Evolutionary conservation across 805 yeast genomes (phyloP).

Genomic region (Candida sphagnicola): DNA sequence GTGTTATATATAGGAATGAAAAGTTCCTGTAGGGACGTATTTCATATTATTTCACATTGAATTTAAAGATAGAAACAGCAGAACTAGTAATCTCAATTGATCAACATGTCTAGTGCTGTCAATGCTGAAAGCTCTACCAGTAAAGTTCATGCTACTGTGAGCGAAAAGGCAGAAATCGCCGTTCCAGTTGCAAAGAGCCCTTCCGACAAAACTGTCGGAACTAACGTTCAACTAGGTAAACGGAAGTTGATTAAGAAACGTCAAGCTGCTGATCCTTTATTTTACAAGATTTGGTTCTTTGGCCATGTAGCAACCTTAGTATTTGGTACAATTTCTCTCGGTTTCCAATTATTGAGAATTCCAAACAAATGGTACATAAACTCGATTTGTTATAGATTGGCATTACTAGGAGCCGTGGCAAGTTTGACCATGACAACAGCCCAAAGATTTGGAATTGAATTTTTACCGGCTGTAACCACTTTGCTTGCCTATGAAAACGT

Average conservation of each 20-base stretch:
- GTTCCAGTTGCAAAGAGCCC: background rate
- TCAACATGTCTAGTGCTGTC: background rate
- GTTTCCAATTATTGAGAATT: conserved; percentile 37
- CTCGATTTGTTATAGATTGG: conserved; percentile 48
- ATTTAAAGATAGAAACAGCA: too few relatives aligned
- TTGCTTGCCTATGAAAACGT: conserved; percentile 72
- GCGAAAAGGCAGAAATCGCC: background rate
- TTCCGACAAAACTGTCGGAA: conserved; percentile 7
- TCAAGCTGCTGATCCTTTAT: conserved; percentile 31
- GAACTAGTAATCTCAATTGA: too few relatives aligned
- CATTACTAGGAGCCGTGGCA: conserved; percentile 52
- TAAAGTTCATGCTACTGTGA: background rate
- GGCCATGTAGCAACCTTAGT: conserved; percentile 49
- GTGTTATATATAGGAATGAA: too few relatives aligned
- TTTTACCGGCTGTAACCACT: conserved; percentile 57
- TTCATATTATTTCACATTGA: too few relatives aligned
- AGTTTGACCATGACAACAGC: conserved; percentile 52
- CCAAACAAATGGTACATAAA: conserved; percentile 42
- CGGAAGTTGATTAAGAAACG: conserved; percentile 28
- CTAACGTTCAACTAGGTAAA: conserved; percentile 15
- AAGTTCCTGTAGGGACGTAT: too few relatives aligned
- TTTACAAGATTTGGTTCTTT: conserved; percentile 49
- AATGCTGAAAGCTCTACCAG: background rate
- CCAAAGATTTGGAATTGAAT: conserved; percentile 55
- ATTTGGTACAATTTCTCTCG: conserved; percentile 39